Evolutionary conservation across 208 protist species (phyloP), one percentile per base, ranked within the genome.

Genomic region (Leishmania tropica): DNA sequence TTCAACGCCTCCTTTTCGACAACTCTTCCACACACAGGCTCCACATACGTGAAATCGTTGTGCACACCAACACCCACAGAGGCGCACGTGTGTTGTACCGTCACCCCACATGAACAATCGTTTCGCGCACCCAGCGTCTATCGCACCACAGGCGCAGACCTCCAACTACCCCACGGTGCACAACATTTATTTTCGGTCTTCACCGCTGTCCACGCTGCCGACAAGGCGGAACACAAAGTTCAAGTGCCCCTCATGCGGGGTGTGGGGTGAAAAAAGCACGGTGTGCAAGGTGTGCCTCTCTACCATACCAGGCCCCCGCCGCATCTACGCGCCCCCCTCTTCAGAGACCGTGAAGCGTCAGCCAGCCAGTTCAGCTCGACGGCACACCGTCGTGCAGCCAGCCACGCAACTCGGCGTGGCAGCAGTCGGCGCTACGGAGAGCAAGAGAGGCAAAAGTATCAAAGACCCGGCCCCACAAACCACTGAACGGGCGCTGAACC

Each of bases 111-210:
- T 21, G 78, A 77, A 40, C 68, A 77, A 35, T 76, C 51, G 10
- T 42, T 62, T 62, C 4, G 17, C 53, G 35, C 54, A 13, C 24
- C 31, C 13, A 54, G 75, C 37, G 42, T 21, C 58, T 24, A 78
- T 85, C 24, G 78, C 83, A 45, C 78, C 78, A 21, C 83, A 85
- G 53, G 53, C 73, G 74, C 83, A 85, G 42, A 48, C 35, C 48
- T 85, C 83, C 0, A 85, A 85, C 74, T 85, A 85, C 56, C 28
- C 73, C 8, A 85, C 83, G 2, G 78, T 85, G 17, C 76, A 75
- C 45, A 85, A 85, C 73, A 77, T 85, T 48, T 35, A 56, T 19
- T 85, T 85, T 24, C 82, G 82, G 0, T 58, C 74, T 2, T 75
- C 40, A 2, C 74, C 70, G 35, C 64, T 72, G 28, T 68, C 73